These are phyloP conservation scores for Trichoderma polysporum DNA, from an alignment of 2,329 filamentous ascomycete species.

Conservation along the genomic window DNA sequence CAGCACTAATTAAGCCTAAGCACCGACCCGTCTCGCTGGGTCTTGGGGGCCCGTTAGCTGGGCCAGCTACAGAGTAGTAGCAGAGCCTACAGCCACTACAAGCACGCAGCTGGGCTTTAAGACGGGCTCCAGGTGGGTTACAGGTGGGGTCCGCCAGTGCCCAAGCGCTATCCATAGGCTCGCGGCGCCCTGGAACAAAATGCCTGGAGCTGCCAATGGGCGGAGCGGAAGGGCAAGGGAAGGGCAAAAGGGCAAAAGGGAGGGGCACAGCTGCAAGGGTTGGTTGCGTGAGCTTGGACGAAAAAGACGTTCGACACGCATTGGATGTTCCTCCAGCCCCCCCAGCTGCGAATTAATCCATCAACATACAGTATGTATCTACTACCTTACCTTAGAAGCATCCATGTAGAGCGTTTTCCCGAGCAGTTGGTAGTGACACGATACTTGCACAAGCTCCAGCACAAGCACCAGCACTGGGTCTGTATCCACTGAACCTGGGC, in stretches of 20 bases:
- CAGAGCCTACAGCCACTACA: not conserved
- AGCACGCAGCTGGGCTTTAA: not conserved
- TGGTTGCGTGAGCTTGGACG: not conserved
- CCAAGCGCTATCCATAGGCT: constrained; percentile 9
- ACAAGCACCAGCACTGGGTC: not conserved
- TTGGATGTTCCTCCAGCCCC: not conserved
- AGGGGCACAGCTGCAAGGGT: not conserved
- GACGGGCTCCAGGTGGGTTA: not conserved
- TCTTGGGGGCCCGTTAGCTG: not conserved
- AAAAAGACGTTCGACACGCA: not conserved
- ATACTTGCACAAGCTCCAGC: too few species aligned
- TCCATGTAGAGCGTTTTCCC: too few species aligned
- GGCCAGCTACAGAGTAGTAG: not conserved
- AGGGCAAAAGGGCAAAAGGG: not conserved
- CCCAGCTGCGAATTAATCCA: not conserved
- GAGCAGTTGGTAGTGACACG: constrained; percentile 7
- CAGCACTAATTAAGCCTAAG: not conserved
- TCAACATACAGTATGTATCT: not conserved
- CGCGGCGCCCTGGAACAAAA: constrained; percentile 2
- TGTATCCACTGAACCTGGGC: not conserved
- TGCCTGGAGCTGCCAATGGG: constrained; percentile 6
- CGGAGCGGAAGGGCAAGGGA: too few species aligned
- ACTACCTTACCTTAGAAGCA: too few species aligned
- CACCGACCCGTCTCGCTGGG: not conserved
- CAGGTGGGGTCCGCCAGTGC: constrained; percentile 6